These are phyloP conservation scores for Cucurbita ficifolia DNA, from an alignment of 306 rosid species.

Conservation along the genomic window DNA sequence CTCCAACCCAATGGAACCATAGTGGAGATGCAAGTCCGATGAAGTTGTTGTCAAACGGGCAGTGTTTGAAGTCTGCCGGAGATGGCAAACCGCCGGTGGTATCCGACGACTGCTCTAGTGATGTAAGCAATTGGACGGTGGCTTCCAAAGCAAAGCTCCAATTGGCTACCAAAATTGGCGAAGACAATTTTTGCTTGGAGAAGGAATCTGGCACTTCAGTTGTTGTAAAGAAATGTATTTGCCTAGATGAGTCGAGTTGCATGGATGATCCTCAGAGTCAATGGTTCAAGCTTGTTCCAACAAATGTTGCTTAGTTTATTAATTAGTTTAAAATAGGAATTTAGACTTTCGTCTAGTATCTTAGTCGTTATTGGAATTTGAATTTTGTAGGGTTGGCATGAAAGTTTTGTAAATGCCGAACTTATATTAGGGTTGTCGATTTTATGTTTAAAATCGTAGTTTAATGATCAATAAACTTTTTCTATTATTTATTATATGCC, in stretches of 20 bases:
- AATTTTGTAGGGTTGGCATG: neutral
- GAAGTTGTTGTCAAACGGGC: neutral
- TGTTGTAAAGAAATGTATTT: conserved; percentile 24
- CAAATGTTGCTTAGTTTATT: conserved; percentile 18
- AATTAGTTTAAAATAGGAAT: no score
- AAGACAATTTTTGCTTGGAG: conserved; percentile 16
- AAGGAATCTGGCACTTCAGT: conserved; percentile 15
- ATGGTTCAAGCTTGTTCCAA: conserved; percentile 31
- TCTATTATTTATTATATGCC: no score
- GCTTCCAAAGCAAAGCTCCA: conserved; percentile 26
- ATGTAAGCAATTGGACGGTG: conserved; percentile 18
- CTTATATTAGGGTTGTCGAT: no score
- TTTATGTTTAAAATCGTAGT: no score
- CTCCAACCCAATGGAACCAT: conserved; percentile 15
- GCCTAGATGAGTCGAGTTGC: conserved; percentile 22
- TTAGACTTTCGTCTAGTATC: no score
- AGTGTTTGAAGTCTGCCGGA: conserved; percentile 22
- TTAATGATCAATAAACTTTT: no score
- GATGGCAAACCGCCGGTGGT: conserved; percentile 16
- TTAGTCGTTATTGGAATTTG: no score
- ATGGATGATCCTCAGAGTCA: conserved; percentile 22
- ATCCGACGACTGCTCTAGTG: conserved; percentile 16
- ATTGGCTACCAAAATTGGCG: conserved; percentile 13
- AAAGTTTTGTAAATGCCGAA: no score
- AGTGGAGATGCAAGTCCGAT: conserved; percentile 20